Evolutionary conservation across 2,329 filamentous ascomycete species (phyloP).

Genomic region (Aspergillus nomiae): DNA sequence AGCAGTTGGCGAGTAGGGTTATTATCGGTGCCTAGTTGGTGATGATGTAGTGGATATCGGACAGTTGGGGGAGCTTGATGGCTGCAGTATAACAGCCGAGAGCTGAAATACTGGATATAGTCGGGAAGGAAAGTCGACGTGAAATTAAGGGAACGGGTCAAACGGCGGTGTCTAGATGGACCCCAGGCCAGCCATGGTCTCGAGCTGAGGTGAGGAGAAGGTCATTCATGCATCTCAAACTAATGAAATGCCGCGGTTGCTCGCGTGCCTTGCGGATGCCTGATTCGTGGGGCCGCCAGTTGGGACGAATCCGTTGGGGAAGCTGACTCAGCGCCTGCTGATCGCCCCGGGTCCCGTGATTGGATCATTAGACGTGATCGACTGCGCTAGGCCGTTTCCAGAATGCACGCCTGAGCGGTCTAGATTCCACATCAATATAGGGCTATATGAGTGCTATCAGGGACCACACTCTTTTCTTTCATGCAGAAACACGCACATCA

Average conservation of each 20-base stretch:
- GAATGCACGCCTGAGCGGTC: not conserved
- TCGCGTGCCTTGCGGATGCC: conserved; percentile 19
- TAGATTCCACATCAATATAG: not conserved
- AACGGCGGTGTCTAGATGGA: conserved; percentile 6
- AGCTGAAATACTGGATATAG: conserved; percentile 3
- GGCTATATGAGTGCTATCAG: not conserved
- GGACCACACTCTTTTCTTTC: not conserved
- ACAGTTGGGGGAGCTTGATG: not conserved
- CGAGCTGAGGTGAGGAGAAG: conserved; percentile 9
- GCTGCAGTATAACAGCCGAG: not conserved
- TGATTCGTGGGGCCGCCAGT: conserved; percentile 18
- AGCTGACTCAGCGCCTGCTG: conserved; percentile 1
- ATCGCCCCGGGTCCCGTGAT: not conserved
- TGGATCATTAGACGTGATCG: not conserved
- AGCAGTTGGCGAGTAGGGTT: not conserved
- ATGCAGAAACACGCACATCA: not conserved
- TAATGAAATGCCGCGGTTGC: conserved; percentile 14
- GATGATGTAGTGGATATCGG: not conserved
- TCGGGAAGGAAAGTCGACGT: not conserved
- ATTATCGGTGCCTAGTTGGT: not conserved
- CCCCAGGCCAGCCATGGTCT: conserved; percentile 17
- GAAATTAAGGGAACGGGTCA: not conserved
- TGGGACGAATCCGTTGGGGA: conserved; percentile 19
- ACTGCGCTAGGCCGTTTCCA: not conserved
- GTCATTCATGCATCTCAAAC: not conserved